A percentile compares a stretch with the other conserved stretches of the same genome.
phyloP scores from a whole-genome alignment of 139 green algal genomes.

The Diplosphaera chodatii region DNA sequence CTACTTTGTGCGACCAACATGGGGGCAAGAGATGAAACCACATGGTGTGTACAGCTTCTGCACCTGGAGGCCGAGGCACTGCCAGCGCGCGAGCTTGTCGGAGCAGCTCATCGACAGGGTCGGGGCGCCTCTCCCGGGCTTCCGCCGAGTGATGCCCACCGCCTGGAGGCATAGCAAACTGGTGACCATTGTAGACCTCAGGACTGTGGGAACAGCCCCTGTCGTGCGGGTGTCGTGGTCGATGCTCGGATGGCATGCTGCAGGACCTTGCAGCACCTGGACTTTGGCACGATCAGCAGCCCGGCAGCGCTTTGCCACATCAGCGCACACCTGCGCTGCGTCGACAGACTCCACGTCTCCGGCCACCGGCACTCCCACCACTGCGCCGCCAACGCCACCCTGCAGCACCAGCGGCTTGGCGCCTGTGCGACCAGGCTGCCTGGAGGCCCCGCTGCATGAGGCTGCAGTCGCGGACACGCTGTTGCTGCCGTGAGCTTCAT shows the following conservation, averaged over 20 bases:
- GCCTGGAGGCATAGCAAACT: conserved; percentile 21
- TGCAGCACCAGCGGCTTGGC: conserved; percentile 31
- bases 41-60: too few relatives aligned
- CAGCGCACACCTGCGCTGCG: background rate
- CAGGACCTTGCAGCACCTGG: too few relatives aligned
- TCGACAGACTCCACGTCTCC: background rate
- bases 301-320: conserved; percentile 1
- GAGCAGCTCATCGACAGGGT: conserved; percentile 89
- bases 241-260: too few relatives aligned
- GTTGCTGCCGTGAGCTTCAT: background rate
- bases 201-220: too few relatives aligned
- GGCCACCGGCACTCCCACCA: background rate
- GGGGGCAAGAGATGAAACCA: too few relatives aligned
- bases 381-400: background rate
- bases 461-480: background rate
- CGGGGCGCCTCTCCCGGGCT: conserved; percentile 74
- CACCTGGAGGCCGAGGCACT: conserved; percentile 63
- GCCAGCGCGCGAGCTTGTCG: conserved; percentile 92
- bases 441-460: background rate
- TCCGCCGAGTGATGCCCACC: conserved; percentile 61
- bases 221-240: too few relatives aligned
- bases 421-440: conserved; percentile 27
- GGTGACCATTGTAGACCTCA: too few relatives aligned
- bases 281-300: too few relatives aligned
- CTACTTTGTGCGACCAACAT: too few relatives aligned